Evolutionary conservation across 2,329 filamentous ascomycete species (phyloP).

Genomic region (Rachicladosporium sp.): DNA sequence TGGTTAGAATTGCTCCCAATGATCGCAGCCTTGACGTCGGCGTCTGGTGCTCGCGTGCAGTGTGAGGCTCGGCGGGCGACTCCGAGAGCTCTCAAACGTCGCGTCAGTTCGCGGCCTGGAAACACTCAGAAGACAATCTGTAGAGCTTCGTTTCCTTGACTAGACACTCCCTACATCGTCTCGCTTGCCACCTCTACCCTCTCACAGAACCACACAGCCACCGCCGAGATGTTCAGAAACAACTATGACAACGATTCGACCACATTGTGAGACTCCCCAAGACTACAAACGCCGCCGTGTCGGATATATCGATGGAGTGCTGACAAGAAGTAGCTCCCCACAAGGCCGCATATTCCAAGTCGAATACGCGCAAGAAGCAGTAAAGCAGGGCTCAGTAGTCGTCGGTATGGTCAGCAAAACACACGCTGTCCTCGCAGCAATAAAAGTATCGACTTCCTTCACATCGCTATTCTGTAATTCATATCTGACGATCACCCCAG

Average conservation of each 20-base stretch:
- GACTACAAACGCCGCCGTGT: too few relatives aligned
- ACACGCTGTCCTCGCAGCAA: conserved; percentile 85
- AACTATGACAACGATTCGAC: conserved; percentile 99
- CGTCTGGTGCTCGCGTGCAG: conserved; percentile 5
- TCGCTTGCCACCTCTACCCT: too few relatives aligned
- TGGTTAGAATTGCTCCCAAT: neutral
- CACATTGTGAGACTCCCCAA: conserved; percentile 64
- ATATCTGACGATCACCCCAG: conserved; percentile 35
- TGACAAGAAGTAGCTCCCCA: conserved; percentile 58
- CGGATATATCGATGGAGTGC: too few relatives aligned
- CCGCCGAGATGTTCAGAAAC: conserved; percentile 84
- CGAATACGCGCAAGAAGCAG: conserved; percentile 95
- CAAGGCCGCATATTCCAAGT: conserved; percentile 99
- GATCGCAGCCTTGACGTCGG: conserved; percentile 7
- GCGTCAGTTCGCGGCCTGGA: too few relatives aligned
- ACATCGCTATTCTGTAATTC: neutral
- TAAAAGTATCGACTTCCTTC: conserved; percentile 57
- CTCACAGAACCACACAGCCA: neutral
- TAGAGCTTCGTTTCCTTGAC: too few relatives aligned
- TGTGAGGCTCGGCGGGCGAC: neutral
- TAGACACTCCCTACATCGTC: too few relatives aligned
- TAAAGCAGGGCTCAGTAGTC: conserved; percentile 97
- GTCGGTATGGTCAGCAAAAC: conserved; percentile 97
- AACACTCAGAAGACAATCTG: too few relatives aligned
- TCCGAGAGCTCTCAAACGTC: too few relatives aligned